phyloP scores from a whole-genome alignment of 176 grass and related monocot genomes.

The Saccharum spontaneum region DNA sequence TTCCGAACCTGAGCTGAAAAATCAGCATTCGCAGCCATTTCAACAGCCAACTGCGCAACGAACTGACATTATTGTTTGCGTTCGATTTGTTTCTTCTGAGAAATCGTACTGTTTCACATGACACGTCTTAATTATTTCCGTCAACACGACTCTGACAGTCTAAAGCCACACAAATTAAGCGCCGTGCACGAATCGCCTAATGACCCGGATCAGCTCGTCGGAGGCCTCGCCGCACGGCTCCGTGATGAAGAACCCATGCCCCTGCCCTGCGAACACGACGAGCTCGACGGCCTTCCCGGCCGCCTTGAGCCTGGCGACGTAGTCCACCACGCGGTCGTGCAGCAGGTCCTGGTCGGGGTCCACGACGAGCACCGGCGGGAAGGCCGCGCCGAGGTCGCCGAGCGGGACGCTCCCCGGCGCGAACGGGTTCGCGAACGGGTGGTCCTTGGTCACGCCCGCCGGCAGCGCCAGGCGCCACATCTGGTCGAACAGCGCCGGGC shows the following conservation, averaged over 20 bases:
- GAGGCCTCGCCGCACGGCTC: slow-evolving; percentile 25
- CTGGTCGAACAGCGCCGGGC: slow-evolving; percentile 5
- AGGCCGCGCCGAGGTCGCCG: not conserved
- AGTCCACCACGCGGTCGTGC: slow-evolving; percentile 29
- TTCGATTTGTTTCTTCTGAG: no score
- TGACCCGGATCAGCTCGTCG: slow-evolving; percentile 8
- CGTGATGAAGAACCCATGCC: slow-evolving; percentile 32
- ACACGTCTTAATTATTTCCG: not conserved
- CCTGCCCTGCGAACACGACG: slow-evolving; percentile 29
- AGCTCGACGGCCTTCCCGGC: slow-evolving; percentile 33
- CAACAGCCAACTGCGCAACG: no score
- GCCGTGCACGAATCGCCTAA: slow-evolving; percentile 18
- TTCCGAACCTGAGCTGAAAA: not conserved
- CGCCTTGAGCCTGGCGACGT: slow-evolving; percentile 31
- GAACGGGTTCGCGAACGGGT: slow-evolving; percentile 47
- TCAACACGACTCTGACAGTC: not conserved
- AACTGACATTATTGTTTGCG: no score
- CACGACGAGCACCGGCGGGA: slow-evolving; percentile 37
- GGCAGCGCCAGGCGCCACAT: slow-evolving; percentile 47
- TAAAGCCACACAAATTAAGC: not conserved
- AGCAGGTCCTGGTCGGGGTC: slow-evolving; percentile 33
- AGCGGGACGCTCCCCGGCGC: slow-evolving; percentile 11
- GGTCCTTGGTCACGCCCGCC: slow-evolving; percentile 23
- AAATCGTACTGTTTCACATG: not conserved
- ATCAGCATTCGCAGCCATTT: not conserved